These are phyloP conservation scores for Fusarium pilosicola DNA, from an alignment of 2,329 filamentous ascomycete genomes.

Conservation along the genomic window DNA sequence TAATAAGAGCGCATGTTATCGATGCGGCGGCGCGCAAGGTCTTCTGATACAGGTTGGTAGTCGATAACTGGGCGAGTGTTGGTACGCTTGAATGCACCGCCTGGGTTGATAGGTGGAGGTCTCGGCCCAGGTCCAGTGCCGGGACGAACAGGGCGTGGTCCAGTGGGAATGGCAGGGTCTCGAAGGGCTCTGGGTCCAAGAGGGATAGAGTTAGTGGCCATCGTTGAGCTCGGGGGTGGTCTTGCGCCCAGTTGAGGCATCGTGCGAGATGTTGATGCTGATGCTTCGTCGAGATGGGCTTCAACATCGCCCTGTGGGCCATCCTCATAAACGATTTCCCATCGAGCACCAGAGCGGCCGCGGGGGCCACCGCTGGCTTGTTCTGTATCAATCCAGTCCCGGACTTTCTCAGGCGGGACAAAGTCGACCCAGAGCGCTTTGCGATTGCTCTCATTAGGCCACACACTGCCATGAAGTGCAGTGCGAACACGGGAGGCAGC, in stretches of 20 bases:
- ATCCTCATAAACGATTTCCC: slow-evolving; percentile 78
- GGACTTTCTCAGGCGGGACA: slow-evolving; percentile 78
- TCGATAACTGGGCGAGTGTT: slow-evolving; percentile 54
- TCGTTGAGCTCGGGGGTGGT: slow-evolving; percentile 29
- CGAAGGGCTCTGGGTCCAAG: slow-evolving; percentile 49
- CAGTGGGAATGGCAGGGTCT: slow-evolving; percentile 43
- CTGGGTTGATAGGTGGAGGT: slow-evolving; percentile 31
- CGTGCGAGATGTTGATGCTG: slow-evolving; percentile 27
- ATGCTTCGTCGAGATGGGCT: slow-evolving; percentile 60
- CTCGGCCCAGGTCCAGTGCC: slow-evolving; percentile 45
- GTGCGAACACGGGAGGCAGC: slow-evolving; percentile 82
- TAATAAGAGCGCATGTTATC: slow-evolving; percentile 64
- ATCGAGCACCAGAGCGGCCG: slow-evolving; percentile 60
- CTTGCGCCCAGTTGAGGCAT: slow-evolving; percentile 27
- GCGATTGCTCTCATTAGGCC: slow-evolving; percentile 87
- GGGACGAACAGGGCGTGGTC: slow-evolving; percentile 52
- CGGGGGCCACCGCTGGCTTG: slow-evolving; percentile 54
- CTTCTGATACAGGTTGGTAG: slow-evolving; percentile 69
- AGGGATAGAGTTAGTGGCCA: slow-evolving; percentile 50
- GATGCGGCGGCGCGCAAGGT: slow-evolving; percentile 72
- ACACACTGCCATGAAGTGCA: slow-evolving; percentile 79
- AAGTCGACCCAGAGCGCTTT: slow-evolving; percentile 92
- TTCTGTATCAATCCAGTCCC: slow-evolving; percentile 79
- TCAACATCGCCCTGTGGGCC: slow-evolving; percentile 64
- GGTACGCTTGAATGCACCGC: slow-evolving; percentile 50